Conservation (phyloP, 495 filamentous ascomycete species). For the Hyaloscypha bicolor region DNA sequence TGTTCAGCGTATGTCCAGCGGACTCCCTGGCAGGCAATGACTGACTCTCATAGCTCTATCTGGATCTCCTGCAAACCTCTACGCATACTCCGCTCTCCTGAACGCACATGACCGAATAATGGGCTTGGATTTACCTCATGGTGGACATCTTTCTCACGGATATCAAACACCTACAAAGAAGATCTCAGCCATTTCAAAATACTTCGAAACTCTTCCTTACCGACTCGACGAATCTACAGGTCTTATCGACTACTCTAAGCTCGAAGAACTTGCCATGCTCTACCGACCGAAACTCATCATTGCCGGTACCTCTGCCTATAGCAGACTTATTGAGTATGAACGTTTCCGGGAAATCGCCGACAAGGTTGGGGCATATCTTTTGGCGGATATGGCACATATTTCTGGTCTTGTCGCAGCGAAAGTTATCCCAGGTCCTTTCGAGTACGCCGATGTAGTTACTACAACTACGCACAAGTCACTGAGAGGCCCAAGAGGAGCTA, state of each 20-base stretch:
- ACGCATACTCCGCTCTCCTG: conserved; percentile 91
- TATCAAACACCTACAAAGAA: conserved; percentile 99
- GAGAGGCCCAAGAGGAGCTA: conserved; percentile 89
- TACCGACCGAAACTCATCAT: conserved; percentile 97
- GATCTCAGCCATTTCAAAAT: conserved; percentile 97
- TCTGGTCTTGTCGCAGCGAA: conserved; percentile 90
- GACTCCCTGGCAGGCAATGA: background rate
- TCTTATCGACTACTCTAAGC: conserved; percentile 87
- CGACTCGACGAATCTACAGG: conserved; percentile 88
- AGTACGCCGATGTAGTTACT: conserved; percentile 88
- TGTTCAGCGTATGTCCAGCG: conserved; percentile 73
- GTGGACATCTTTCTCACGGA: conserved; percentile 94
- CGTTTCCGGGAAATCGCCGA: conserved; percentile 86
- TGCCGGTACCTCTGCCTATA: conserved; percentile 93
- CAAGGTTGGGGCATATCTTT: conserved; percentile 87
- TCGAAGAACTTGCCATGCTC: conserved; percentile 80
- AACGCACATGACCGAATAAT: conserved; percentile 93
- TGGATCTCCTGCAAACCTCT: conserved; percentile 93
- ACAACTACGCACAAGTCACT: conserved; percentile 99
- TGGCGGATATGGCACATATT: conserved; percentile 98
- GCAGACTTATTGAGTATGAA: conserved; percentile 88
- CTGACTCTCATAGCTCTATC: conserved; percentile 68
- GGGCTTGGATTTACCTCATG: conserved; percentile 95
- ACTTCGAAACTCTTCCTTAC: conserved; percentile 97
- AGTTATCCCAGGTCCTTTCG: conserved; percentile 88